Percentiles rank a stretch among this genome's conserved stretches.
Evolutionary conservation across 2,329 filamentous ascomycete genomes (phyloP).

Genomic region (Botrytis galanthina): DNA sequence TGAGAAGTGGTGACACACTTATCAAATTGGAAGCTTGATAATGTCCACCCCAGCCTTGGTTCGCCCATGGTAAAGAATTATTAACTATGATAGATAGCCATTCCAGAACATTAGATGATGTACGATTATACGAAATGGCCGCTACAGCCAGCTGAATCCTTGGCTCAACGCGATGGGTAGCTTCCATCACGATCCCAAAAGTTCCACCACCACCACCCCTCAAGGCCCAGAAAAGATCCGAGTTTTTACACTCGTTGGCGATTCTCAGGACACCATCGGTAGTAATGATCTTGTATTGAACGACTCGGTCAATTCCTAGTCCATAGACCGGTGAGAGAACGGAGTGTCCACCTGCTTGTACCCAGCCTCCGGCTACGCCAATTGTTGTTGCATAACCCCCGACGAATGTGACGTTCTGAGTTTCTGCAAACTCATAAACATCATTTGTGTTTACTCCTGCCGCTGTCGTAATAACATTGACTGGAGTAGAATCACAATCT

Average conservation of each 20-base stretch:
- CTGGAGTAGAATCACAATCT: conserved; percentile 23
- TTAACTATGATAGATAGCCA: conserved; percentile 25
- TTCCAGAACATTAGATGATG: conserved; percentile 8
- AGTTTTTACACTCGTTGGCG: conserved; percentile 43
- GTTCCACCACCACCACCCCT: conserved; percentile 47
- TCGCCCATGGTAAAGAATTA: conserved; percentile 25
- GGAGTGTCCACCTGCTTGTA: conserved; percentile 53
- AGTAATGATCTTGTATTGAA: conserved; percentile 49
- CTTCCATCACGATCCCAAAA: conserved; percentile 44
- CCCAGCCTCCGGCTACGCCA: conserved; percentile 50
- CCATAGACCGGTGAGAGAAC: conserved; percentile 51
- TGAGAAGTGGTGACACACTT: conserved; percentile 25
- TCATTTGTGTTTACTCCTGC: conserved; percentile 32
- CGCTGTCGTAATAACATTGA: conserved; percentile 31
- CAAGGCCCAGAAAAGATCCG: conserved; percentile 51
- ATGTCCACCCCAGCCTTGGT: conserved; percentile 29
- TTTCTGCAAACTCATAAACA: conserved; percentile 33
- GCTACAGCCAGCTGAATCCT: conserved; percentile 22
- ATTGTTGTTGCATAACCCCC: conserved; percentile 42
- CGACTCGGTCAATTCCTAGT: conserved; percentile 50
- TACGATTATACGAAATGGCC: conserved; percentile 22
- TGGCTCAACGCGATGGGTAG: conserved; percentile 26
- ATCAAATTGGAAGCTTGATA: conserved; percentile 22
- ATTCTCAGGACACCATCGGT: conserved; percentile 46
- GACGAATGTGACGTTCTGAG: conserved; percentile 34